These are phyloP conservation scores for Myriosclerotinia duriaeana DNA, from an alignment of 2,329 filamentous ascomycete species.

Conservation along the genomic window DNA sequence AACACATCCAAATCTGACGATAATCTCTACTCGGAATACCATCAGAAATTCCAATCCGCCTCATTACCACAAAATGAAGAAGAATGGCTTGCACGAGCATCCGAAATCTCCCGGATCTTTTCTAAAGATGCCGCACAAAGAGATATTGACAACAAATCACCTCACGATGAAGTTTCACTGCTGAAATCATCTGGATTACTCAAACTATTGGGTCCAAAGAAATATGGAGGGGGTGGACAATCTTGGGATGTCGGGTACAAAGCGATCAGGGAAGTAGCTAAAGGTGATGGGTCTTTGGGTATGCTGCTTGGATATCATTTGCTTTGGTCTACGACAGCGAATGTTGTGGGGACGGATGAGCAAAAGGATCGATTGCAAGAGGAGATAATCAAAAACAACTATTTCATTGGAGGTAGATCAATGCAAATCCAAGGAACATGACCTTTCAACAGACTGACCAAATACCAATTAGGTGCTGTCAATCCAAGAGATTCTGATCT, in stretches of 20 bases:
- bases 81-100: slow-evolving; percentile 17
- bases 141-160: slow-evolving; percentile 54
- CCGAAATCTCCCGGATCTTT: slow-evolving; percentile 4
- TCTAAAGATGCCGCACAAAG: slow-evolving; percentile 32
- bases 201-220: slow-evolving; percentile 50
- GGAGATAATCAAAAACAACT: slow-evolving; percentile 61
- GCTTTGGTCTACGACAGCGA: slow-evolving; percentile 61
- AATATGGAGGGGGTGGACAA: slow-evolving; percentile 54
- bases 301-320: slow-evolving; percentile 67
- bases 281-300: slow-evolving; percentile 63
- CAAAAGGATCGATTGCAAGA: slow-evolving; percentile 58
- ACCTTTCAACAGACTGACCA: not conserved
- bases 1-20: not conserved
- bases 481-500: slow-evolving; percentile 64
- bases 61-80: slow-evolving; percentile 10
- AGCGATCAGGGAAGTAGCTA: slow-evolving; percentile 61
- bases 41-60: slow-evolving; percentile 2
- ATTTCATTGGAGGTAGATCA: slow-evolving; percentile 58
- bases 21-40: slow-evolving; percentile 3
- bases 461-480: slow-evolving; percentile 49
- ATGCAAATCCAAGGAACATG: not conserved
- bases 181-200: slow-evolving; percentile 53
- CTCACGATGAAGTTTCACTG: slow-evolving; percentile 50
- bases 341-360: slow-evolving; percentile 58
- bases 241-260: slow-evolving; percentile 57